A percentile compares a stretch with the other conserved stretches of the same genome.
Conservation (phyloP, 2,329 filamentous ascomycete genomes). For the Aureobasidium lini region DNA sequence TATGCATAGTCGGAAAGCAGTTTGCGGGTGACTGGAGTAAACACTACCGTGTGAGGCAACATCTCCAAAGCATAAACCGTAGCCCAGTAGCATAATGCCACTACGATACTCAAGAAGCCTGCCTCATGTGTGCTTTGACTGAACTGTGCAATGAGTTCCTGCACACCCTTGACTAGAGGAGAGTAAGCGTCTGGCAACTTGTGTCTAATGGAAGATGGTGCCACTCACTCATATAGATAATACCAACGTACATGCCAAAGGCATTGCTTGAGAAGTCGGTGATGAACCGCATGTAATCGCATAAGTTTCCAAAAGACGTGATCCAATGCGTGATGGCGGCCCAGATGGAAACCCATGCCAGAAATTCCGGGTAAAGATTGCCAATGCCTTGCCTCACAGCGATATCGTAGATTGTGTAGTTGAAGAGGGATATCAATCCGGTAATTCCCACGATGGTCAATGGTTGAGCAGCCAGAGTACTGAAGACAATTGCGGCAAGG, state of each 20-base stretch:
- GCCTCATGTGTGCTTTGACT: constrained; percentile 30
- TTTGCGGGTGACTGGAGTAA: constrained; percentile 38
- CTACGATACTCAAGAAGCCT: constrained; percentile 43
- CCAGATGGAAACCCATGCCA: constrained; percentile 52
- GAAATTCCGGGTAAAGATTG: constrained; percentile 46
- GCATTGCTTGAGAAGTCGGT: constrained; percentile 49
- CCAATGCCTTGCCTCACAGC: constrained; percentile 41
- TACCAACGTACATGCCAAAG: constrained; percentile 50
- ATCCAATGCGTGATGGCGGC: constrained; percentile 52
- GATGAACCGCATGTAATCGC: constrained; percentile 53
- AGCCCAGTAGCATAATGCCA: constrained; percentile 46
- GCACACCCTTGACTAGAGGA: constrained; percentile 45
- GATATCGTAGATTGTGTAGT: constrained; percentile 55
- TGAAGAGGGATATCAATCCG: constrained; percentile 48
- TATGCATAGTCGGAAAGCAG: constrained; percentile 48
- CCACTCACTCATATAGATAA: constrained; percentile 43
- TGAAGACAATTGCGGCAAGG: constrained; percentile 50
- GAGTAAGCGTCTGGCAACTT: background rate
- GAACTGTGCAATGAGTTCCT: constrained; percentile 48
- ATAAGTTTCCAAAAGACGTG: constrained; percentile 44
- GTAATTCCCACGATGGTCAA: constrained; percentile 52
- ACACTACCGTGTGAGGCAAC: constrained; percentile 39
- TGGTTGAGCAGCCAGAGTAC: constrained; percentile 44
- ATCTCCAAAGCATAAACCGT: constrained; percentile 45
- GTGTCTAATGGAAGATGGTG: background rate